Conservation (phyloP, 495 filamentous ascomycete genomes). For the Hypoxylon crocopeplum region DNA sequence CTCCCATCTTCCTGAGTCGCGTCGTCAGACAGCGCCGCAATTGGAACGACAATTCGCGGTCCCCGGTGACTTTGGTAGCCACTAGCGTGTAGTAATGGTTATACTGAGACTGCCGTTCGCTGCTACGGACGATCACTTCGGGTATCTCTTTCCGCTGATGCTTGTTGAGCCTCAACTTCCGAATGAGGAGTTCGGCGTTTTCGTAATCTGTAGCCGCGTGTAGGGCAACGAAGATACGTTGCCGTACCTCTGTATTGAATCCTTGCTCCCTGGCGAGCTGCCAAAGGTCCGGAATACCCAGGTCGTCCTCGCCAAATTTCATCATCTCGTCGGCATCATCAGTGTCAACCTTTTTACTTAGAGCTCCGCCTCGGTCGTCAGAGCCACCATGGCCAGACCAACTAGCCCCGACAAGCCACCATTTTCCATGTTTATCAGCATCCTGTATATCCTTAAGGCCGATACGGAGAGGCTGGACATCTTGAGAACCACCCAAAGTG, state of each 20-base stretch:
- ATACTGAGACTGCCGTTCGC: constrained; percentile 79
- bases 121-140: constrained; percentile 86
- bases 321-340: constrained; percentile 40
- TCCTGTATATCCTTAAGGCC: constrained; percentile 80
- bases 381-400: constrained; percentile 65
- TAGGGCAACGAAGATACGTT: constrained; percentile 89
- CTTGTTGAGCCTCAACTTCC: constrained; percentile 84
- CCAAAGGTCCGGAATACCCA: constrained; percentile 66
- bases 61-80: constrained; percentile 73
- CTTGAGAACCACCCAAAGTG: constrained; percentile 30
- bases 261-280: constrained; percentile 80
- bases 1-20: constrained; percentile 84
- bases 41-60: constrained; percentile 74
- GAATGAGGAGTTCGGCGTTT: constrained; percentile 77
- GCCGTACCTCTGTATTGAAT: constrained; percentile 94
- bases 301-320: constrained; percentile 55
- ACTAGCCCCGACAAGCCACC: constrained; percentile 96
- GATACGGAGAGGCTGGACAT: constrained; percentile 74
- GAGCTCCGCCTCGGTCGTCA: constrained; percentile 22
- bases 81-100: constrained; percentile 95
- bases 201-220: constrained; percentile 87
- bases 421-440: constrained; percentile 87
- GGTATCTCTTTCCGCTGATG: constrained; percentile 87
- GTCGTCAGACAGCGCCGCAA: constrained; percentile 90
- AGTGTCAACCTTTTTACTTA: constrained; percentile 33